Percentiles rank a stretch among this genome's conserved stretches.
phyloP scores from a whole-genome alignment of 2,329 filamentous ascomycete species.

The Didymella exigua region DNA sequence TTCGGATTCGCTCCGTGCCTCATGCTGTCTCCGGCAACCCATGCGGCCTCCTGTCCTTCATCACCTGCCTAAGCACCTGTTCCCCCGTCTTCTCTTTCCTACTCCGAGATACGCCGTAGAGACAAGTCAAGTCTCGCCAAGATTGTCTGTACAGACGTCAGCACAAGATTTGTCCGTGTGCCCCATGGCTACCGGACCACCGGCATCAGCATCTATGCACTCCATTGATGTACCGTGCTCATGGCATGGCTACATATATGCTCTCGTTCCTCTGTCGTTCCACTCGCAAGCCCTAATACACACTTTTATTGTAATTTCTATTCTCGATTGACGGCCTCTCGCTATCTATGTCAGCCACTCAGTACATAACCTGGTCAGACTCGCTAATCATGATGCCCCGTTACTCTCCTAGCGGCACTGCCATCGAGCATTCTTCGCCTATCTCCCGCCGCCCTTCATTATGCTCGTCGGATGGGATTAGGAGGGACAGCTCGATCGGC shows the following conservation, averaged over 20 bases:
- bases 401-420: constrained; percentile 43
- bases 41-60: constrained; percentile 25
- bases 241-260: constrained; percentile 43
- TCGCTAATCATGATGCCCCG: constrained; percentile 45
- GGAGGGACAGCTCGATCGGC: constrained; percentile 43
- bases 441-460: constrained; percentile 42
- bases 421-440: constrained; percentile 45
- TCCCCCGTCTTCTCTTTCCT: constrained; percentile 20
- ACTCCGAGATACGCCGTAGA: constrained; percentile 32
- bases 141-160: constrained; percentile 23
- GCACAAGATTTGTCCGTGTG: constrained; percentile 34
- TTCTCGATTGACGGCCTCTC: constrained; percentile 20
- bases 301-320: constrained; percentile 39
- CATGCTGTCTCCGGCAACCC: constrained; percentile 18
- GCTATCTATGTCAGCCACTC: constrained; percentile 21
- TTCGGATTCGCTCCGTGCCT: constrained; percentile 40
- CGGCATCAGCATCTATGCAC: constrained; percentile 32
- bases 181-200: constrained; percentile 33
- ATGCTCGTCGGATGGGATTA: constrained; percentile 39
- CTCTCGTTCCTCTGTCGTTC: constrained; percentile 30
- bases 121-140: constrained; percentile 41
- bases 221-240: constrained; percentile 21
- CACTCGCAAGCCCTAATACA: constrained; percentile 35
- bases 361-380: constrained; percentile 44
- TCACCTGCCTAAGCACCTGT: constrained; percentile 11